These are phyloP conservation scores for Sugiyamaella smithiae DNA, from an alignment of 805 yeast genomes.

Conservation along the genomic window DNA sequence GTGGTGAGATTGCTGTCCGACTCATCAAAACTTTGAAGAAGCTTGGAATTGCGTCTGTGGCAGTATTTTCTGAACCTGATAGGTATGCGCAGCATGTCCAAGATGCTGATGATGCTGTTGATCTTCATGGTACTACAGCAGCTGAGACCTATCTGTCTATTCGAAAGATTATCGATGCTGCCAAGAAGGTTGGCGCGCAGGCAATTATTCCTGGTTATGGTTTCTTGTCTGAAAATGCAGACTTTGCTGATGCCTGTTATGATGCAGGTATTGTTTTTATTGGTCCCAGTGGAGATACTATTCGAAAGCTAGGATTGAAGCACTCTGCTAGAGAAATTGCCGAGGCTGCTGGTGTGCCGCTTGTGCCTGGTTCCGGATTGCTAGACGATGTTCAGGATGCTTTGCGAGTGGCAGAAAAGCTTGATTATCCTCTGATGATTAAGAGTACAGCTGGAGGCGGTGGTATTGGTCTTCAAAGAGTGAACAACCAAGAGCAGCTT, in stretches of 20 bases:
- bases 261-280: constrained; percentile 84
- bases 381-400: constrained; percentile 74
- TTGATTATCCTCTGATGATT: constrained; percentile 89
- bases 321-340: constrained; percentile 98
- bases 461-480: constrained; percentile 95
- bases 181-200: constrained; percentile 77
- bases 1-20: constrained; percentile 97
- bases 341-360: constrained; percentile 83
- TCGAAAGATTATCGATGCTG: constrained; percentile 83
- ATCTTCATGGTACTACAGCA: constrained; percentile 77
- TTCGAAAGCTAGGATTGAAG: constrained; percentile 85
- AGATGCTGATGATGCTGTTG: constrained; percentile 76
- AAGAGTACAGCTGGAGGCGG: constrained; percentile 99
- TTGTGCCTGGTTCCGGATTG: constrained; percentile 95
- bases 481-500: constrained; percentile 76
- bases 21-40: constrained; percentile 85
- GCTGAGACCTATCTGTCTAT: constrained; percentile 86
- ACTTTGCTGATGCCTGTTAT: constrained; percentile 84
- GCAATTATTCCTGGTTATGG: constrained; percentile 99
- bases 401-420: constrained; percentile 61
- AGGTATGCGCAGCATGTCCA: constrained; percentile 82
- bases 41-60: constrained; percentile 72
- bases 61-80: constrained; percentile 90
- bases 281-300: constrained; percentile 96
- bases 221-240: constrained; percentile 93